Evolutionary conservation across 1,284 basidiomycete genomes (phyloP), one percentile per base, ranked within the genome.

Genomic region (Austroboletus niveus): DNA sequence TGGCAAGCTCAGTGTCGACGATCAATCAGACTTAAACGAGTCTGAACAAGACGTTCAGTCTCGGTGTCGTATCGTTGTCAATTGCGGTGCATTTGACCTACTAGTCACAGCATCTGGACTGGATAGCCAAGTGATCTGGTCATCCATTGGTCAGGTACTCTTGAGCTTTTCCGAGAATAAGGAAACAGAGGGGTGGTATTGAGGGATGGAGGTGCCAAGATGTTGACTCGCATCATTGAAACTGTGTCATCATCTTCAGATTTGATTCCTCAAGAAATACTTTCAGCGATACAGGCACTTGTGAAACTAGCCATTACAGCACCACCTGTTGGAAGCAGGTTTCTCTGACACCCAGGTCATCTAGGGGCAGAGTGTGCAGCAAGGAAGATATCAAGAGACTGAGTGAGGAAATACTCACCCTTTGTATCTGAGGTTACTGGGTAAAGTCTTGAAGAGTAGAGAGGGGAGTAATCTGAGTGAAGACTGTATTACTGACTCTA

Each of bases 291-390:
- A 30, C 96, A 98, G 68, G 94, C 94, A 1, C 75, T 98, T 14
- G 91, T 94, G 10, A 98, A 97, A 65, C 83, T 99, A 30, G 77
- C 91, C 46, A 98, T 99, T 62, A 95, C 95, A 0, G 79, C 92
- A 2, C 86, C 94, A 12, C 96, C 96, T n/a, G n/a, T n/a, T n/a
- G n/a, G n/a, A n/a, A n/a, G n/a, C n/a, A n/a, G n/a, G n/a, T n/a
- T n/a, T n/a, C n/a, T n/a, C n/a, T n/a, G n/a, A n/a, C n/a, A n/a
- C n/a, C n/a, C n/a, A n/a, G n/a, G n/a, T n/a, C n/a, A n/a, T n/a
- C n/a, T n/a, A n/a, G n/a, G n/a, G n/a, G n/a, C n/a, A n/a, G n/a
- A n/a, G n/a, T n/a, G n/a, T n/a, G n/a, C n/a, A n/a, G n/a, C n/a
- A n/a, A n/a, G n/a, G n/a, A n/a, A n/a, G n/a, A n/a, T n/a, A n/a